Base-by-base conservation (phyloP, 352 stramenopile species). In the Phytophthora parvispora region DNA sequence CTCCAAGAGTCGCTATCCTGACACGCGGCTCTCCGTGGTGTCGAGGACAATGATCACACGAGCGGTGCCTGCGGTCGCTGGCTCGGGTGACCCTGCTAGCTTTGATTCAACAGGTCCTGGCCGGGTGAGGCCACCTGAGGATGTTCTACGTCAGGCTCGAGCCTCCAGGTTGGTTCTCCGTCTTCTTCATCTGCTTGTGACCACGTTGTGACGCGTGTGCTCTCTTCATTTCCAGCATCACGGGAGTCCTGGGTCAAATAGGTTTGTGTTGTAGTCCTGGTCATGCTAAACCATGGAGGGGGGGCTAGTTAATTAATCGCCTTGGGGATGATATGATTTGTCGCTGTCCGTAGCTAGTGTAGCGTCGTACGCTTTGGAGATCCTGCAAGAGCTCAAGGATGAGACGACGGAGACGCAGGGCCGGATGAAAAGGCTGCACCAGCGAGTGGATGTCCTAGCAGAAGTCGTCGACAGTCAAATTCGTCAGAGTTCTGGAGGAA, bases 181-280 rank as follows among this genome's bases (percentile, higher is more conserved):
- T 22, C 25, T 16, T 15, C 2, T 47, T 20, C 10, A 9, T 55
- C 27, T 24, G 25, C 3, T 10, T 32, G 36, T 22, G 36, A 20
- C 47, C 2, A 31, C 24, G n/a, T 54, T 54, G 32, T 32, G 29
- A 59, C 40, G 22, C 13, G 32, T 24, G 13, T 32, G 29, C 16
- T 45, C 55, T 6, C 1, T 61, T 18, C 7, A n/a, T 56, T 48
- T 53, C 36, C 69, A 75, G 77, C 25, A 80, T 91, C 29, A 77
- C 79, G 3, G 75, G 77, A 28, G 70, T 90, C 24, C 68, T 91
- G 25, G 69, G 69, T 22, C 79, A 89, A 51, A 87, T 91, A 12
- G 83, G 83, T 89, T 20, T 15, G 67, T 64, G 7, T 4, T 28
- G 22, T 5, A 45, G 36, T n/a, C n/a, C n/a, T n/a, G n/a, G n/a